Evolutionary conservation across 192 early-diverging fungal genomes (phyloP).

Genomic region (Chytriomyces hyalinus): DNA sequence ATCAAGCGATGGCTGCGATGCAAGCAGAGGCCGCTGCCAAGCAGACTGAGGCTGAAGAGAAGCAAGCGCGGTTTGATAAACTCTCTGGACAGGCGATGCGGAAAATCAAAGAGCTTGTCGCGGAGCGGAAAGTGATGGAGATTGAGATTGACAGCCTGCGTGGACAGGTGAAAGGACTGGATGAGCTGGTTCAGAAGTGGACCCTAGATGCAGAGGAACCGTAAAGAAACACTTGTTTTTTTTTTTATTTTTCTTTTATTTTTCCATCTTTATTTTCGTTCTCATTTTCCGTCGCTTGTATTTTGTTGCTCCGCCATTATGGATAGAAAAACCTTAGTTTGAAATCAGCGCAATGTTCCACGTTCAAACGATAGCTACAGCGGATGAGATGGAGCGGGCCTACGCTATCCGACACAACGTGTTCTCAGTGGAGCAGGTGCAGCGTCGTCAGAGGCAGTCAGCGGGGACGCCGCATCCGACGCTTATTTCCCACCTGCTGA

Average conservation of each 20-base stretch:
- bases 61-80: slow-evolving; percentile 48
- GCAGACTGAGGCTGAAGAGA: slow-evolving; percentile 27
- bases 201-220: neutral
- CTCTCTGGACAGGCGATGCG: slow-evolving; percentile 46
- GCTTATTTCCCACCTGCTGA: too few relatives aligned
- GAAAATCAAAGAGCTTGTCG: slow-evolving; percentile 58
- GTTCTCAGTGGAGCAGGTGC: slow-evolving; percentile 24
- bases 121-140: slow-evolving; percentile 49
- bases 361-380: neutral
- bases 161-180: slow-evolving; percentile 38
- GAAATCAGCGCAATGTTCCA: too few relatives aligned
- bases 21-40: slow-evolving; percentile 30
- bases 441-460: neutral
- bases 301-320: too few relatives aligned
- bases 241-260: neutral
- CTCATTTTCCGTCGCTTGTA: neutral
- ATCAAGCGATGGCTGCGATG: slow-evolving; percentile 14
- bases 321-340: too few relatives aligned
- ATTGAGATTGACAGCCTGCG: slow-evolving; percentile 41
- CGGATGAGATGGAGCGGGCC: neutral
- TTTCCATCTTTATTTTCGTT: neutral
- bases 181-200: slow-evolving; percentile 22
- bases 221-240: slow-evolving; percentile 21
- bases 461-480: too few relatives aligned
- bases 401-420: slow-evolving; percentile 9